A percentile compares a stretch with the other conserved stretches of the same genome.
Evolutionary conservation across 495 filamentous ascomycete species (phyloP).

Genomic region (Neurospora tetraspora): DNA sequence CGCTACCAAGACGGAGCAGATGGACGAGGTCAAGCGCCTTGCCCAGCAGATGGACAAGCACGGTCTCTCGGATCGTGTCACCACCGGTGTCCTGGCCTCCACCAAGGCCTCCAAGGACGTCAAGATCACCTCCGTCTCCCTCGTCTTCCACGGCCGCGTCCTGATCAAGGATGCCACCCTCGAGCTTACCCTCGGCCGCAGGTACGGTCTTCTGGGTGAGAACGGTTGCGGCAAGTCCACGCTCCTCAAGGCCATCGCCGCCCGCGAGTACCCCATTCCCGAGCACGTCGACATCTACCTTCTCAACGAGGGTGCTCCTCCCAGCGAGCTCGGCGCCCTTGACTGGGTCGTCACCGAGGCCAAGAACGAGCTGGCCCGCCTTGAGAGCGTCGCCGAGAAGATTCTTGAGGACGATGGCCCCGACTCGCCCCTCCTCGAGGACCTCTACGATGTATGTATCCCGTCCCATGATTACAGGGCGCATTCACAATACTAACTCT

Average conservation of each 20-base stretch:
- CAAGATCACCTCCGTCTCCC: conserved; percentile 86
- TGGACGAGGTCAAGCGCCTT: conserved; percentile 64
- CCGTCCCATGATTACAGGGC: neutral
- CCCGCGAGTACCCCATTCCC: conserved; percentile 89
- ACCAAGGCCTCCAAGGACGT: conserved; percentile 76
- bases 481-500: conserved; percentile 10
- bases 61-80: conserved; percentile 94
- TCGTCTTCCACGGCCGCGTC: conserved; percentile 97
- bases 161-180: conserved; percentile 87
- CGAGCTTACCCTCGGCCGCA: conserved; percentile 84
- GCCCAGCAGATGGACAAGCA: conserved; percentile 86
- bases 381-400: conserved; percentile 83
- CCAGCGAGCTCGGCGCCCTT: conserved; percentile 76
- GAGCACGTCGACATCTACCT: conserved; percentile 98
- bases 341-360: conserved; percentile 97
- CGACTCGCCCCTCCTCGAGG: conserved; percentile 82
- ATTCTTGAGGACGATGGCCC: conserved; percentile 86
- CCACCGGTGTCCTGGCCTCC: conserved; percentile 91
- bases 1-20: conserved; percentile 60
- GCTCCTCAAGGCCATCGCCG: conserved; percentile 84
- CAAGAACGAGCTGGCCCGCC: conserved; percentile 78
- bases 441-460: conserved; percentile 82
- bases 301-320: conserved; percentile 93
- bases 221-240: conserved; percentile 99
- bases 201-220: conserved; percentile 93